Evolutionary conservation across 352 stramenopile genomes (phyloP), one percentile per base, ranked within the genome.

Genomic region (Phytophthora citrophthora): DNA sequence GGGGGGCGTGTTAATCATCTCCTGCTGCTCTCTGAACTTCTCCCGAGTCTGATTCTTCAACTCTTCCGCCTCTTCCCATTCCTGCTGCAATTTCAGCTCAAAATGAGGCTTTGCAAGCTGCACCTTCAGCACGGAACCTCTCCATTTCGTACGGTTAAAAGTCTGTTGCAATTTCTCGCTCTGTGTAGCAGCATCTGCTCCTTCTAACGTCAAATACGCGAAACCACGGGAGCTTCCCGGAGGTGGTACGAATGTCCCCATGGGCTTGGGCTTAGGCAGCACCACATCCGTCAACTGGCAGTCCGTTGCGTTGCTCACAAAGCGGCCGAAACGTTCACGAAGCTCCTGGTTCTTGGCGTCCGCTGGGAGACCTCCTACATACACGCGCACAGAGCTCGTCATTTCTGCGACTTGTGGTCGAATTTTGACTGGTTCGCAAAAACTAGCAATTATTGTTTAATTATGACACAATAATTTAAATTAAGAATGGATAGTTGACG

Each of bases 121-220:
- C 48, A 94, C 78, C 26, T 75, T 74, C 12, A 94, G 66, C 46
- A 90, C 49, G 7, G 54, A 72, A 11, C 82, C 80, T 10, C 80
- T 72, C 86, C 86, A 94, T 59, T 94, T 94, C 13, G 81, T 92
- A 11, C 75, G 72, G 64, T 94, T 39, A 55, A 84, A 94, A 5
- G 81, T 86, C 60, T 89, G 85, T 27, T 77, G 68, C 52, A 91
- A 67, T 39, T 77, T 62, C 20, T 78, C 72, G 26, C 70, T 64
- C 24, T 79, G 74, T 3, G 40, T 36, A 7, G 43, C 48, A 1
- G 81, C 72, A 11, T 61, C 61, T 0, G 50, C 57, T 5, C 83
- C 80, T 1, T 51, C 36, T 6, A 93, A 68, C 38, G 74, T 83
- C 49, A 93, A 26, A 52, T 91, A 93, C 32, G 81, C 81, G 46